These are phyloP conservation scores for Bretschneidera sinensis DNA, from an alignment of 345 rosid genomes.

Conservation along the genomic window DNA sequence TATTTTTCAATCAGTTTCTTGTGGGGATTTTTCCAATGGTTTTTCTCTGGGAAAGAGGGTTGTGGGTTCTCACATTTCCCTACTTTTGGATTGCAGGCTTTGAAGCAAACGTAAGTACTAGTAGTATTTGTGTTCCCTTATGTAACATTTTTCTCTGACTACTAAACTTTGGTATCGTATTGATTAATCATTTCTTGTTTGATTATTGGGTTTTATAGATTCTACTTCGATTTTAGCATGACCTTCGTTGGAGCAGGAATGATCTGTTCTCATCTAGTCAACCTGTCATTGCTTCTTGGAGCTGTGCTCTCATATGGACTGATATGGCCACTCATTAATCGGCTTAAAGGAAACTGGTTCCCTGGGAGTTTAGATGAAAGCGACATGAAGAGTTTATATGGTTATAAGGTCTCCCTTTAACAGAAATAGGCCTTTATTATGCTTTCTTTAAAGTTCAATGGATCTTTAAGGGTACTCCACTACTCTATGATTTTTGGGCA, in stretches of 20 bases:
- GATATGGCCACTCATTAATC: slow-evolving; percentile 85
- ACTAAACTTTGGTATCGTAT: not conserved
- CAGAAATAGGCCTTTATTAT: no score
- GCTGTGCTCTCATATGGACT: slow-evolving; percentile 75
- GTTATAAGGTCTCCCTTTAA: slow-evolving; percentile 78
- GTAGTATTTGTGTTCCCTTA: not conserved
- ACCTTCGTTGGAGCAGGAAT: slow-evolving; percentile 91
- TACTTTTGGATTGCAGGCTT: slow-evolving; percentile 76
- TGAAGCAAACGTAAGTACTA: slow-evolving; percentile 67
- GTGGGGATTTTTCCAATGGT: slow-evolving; percentile 95
- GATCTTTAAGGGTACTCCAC: not conserved
- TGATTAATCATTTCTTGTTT: no score
- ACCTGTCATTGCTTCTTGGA: slow-evolving; percentile 77
- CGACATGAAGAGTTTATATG: slow-evolving; percentile 82
- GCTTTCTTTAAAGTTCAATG: no score
- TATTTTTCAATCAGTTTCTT: slow-evolving; percentile 73
- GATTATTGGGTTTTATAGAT: slow-evolving; percentile 31
- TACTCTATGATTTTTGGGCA: slow-evolving; percentile 8
- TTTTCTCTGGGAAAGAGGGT: slow-evolving; percentile 50
- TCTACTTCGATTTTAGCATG: slow-evolving; percentile 82
- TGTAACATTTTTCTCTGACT: not conserved
- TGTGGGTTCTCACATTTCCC: slow-evolving; percentile 91
- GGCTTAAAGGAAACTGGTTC: slow-evolving; percentile 78
- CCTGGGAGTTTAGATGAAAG: slow-evolving; percentile 51
- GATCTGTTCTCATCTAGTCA: slow-evolving; percentile 90